Percentiles rank a stretch among this genome's conserved stretches.
Evolutionary conservation across 1,139 yeast genomes (phyloP).

Genomic region (Yamadazyma buinensis): DNA sequence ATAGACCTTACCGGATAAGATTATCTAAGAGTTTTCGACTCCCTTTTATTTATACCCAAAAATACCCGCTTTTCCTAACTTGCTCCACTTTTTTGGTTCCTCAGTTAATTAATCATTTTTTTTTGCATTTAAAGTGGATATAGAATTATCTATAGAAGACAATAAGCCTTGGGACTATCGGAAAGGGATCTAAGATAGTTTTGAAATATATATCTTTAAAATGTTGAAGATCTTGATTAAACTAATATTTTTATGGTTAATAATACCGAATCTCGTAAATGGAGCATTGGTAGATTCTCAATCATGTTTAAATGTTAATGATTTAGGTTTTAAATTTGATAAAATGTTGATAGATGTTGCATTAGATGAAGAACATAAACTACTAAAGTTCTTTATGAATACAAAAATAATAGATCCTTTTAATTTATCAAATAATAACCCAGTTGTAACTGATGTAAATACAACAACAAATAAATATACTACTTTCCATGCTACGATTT

Average conservation of each 20-base stretch:
- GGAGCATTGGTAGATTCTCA: slow-evolving; percentile 21
- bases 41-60: no score
- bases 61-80: no score
- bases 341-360: slow-evolving; percentile 41
- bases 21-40: no score
- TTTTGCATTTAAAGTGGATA: no score
- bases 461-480: slow-evolving; percentile 42
- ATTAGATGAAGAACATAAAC: slow-evolving; percentile 28
- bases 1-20: no score
- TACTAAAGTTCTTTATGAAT: slow-evolving; percentile 37
- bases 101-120: no score
- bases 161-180: no score
- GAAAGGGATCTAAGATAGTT: no score
- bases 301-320: slow-evolving; percentile 11
- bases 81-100: no score
- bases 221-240: no score
- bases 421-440: slow-evolving; percentile 44
- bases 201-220: no score
- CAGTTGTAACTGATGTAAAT: slow-evolving; percentile 40
- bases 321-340: slow-evolving; percentile 16
- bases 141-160: no score
- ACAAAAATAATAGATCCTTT: slow-evolving; percentile 60
- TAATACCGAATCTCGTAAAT: slow-evolving; percentile 6
- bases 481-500: slow-evolving; percentile 43
- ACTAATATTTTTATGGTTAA: background rate